Evolutionary conservation across 2,329 filamentous ascomycete genomes (phyloP), one percentile per base, ranked within the genome.

Genomic region (Alternaria ethzedia): DNA sequence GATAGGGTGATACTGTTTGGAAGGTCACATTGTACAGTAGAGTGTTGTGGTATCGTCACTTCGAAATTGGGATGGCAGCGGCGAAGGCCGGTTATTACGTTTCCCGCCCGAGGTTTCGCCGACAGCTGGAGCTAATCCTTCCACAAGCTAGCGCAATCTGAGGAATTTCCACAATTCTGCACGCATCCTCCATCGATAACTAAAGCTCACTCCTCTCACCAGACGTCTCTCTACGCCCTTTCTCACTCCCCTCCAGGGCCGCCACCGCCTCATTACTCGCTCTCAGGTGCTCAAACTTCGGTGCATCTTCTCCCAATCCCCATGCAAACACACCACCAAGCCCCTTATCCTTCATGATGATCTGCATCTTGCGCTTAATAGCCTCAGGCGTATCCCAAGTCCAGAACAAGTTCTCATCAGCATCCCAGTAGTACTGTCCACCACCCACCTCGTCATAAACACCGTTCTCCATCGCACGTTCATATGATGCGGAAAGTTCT

Each of bases 311-410:
- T 2, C 89, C 90, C 58, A 93, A 71, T 3, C 89, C 90, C 90
- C 90, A 93, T 0, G 90, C 90, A 83, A 93, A 92, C 5, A 91
- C 86, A 13, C 91, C 91, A 3, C 90, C 90, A 0, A 93, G 76
- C 3, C 79, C 76, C 72, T 84, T 84, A 15, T 82, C 80, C 45
- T 83, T 80, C 6, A 91, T 81, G 36, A 93, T 83, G 4, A 83
- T 74, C 2, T 83, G 80, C 61, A 92, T 86, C 80, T 93, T 94
- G 64, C 81, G 81, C 32, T 75, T 69, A 56, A 93, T 88, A n/a
- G 88, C 83, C 10, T 83, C 81, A 0, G 85, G 82, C 0, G 88
- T 90, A 65, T 94, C 91, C 82, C 88, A 93, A 0, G 88, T 88
- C 91, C 91, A 94, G 85, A 90, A 93, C 32, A 89, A 74, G 61